Conservation (phyloP, 768 basidiomycete species). For the Boletus rubescentipes region DNA sequence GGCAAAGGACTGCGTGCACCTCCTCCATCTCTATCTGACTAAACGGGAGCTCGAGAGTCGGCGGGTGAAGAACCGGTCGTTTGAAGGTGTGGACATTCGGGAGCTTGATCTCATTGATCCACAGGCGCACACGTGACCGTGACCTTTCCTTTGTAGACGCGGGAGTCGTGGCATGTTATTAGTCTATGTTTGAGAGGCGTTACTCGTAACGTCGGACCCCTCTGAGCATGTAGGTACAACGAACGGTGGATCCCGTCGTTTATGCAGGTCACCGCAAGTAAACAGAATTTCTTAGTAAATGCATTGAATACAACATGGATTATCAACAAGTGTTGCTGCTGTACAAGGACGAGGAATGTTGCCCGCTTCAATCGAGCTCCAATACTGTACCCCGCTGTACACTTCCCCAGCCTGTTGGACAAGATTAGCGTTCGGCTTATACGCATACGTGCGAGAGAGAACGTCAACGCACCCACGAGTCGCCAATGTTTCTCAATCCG, state of each 20-base stretch:
- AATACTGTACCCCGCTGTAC: conserved; percentile 82
- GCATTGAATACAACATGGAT: not conserved
- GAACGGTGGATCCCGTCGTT: too few species aligned
- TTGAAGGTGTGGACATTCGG: conserved; percentile 65
- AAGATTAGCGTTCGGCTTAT: not conserved
- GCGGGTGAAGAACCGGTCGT: conserved; percentile 65
- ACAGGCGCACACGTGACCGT: conserved; percentile 10
- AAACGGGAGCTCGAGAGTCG: conserved; percentile 72
- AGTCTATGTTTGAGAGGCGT: too few species aligned
- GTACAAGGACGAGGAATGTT: not conserved
- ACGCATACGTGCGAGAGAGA: not conserved
- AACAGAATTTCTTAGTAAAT: not conserved
- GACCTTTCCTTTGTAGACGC: not conserved
- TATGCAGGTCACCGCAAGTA: too few species aligned
- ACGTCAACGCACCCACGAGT: conserved; percentile 71
- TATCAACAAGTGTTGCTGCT: not conserved
- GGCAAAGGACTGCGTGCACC: conserved; percentile 67
- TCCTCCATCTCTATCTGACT: conserved; percentile 66
- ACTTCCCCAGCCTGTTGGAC: conserved; percentile 61
- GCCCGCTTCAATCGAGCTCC: conserved; percentile 59
- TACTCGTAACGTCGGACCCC: too few species aligned
- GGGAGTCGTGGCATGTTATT: too few species aligned
- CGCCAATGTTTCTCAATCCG: conserved; percentile 99
- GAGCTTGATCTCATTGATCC: conserved; percentile 65
- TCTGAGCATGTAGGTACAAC: too few species aligned